Conservation (phyloP, 495 filamentous ascomycete genomes). For the Corynascus novoguineensis region DNA sequence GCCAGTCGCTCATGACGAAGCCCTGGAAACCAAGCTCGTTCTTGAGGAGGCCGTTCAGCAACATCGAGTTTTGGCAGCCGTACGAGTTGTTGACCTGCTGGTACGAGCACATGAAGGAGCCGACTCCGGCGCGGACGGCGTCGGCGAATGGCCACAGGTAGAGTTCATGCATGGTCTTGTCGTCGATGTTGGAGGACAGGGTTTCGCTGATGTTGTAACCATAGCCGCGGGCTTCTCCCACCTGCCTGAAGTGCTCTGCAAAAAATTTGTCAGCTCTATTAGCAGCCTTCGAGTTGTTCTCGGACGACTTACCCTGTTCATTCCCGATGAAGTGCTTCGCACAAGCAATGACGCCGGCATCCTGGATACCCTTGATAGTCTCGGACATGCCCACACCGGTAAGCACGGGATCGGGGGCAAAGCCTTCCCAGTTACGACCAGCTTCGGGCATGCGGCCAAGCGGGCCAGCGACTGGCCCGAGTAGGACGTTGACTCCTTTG, state of each 20-base stretch:
- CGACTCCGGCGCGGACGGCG: conserved; percentile 56
- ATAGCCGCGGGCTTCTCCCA: conserved; percentile 54
- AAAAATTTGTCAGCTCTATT: conserved; percentile 18
- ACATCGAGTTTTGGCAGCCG: conserved; percentile 76
- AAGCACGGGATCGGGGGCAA: conserved; percentile 69
- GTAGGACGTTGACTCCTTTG: conserved; percentile 78
- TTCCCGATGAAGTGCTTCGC: conserved; percentile 79
- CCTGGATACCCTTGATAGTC: conserved; percentile 75
- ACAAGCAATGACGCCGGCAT: conserved; percentile 72
- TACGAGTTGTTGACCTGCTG: conserved; percentile 87
- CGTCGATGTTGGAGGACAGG: conserved; percentile 80
- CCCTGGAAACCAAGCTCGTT: conserved; percentile 91
- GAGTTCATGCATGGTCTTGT: conserved; percentile 89
- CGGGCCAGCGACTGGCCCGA: conserved; percentile 88
- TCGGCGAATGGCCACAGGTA: conserved; percentile 68
- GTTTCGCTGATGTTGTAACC: conserved; percentile 60
- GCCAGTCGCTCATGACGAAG: conserved; percentile 88
- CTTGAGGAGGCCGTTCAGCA: conserved; percentile 79
- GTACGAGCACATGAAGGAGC: conserved; percentile 91
- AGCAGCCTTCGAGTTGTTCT: not conserved
- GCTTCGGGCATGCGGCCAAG: conserved; percentile 67
- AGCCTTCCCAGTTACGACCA: conserved; percentile 89
- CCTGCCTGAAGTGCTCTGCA: conserved; percentile 77
- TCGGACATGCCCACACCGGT: conserved; percentile 68
- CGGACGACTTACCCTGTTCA: conserved; percentile 48